Conservation (phyloP, 2,329 filamentous ascomycete genomes). For the Neoscytalidium dimidiatum region DNA sequence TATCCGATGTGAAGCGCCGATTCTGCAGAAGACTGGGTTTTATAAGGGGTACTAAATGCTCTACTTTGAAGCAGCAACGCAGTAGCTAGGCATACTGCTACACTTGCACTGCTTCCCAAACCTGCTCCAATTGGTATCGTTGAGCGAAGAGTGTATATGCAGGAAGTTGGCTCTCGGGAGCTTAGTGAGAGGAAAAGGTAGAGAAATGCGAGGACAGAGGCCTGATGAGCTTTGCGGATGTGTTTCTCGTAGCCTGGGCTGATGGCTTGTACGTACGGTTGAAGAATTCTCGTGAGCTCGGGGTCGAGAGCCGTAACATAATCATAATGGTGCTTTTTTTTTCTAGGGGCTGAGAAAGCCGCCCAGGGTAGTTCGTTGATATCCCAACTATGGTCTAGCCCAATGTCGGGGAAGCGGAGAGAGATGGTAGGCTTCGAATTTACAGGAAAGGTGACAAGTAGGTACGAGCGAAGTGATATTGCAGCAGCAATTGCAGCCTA, state of each 20-base stretch:
- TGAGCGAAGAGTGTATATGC: slow-evolving; percentile 86
- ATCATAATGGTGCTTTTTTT: slow-evolving; percentile 96
- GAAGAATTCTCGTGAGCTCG: slow-evolving; percentile 77
- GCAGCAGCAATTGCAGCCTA: slow-evolving; percentile 90
- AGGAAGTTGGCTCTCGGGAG: slow-evolving; percentile 74
- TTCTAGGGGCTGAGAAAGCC: slow-evolving; percentile 73
- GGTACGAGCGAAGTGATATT: slow-evolving; percentile 92
- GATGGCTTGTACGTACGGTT: slow-evolving; percentile 74
- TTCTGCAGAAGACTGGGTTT: slow-evolving; percentile 85
- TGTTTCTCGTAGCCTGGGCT: slow-evolving; percentile 67
- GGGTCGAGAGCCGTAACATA: slow-evolving; percentile 75
- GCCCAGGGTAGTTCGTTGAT: slow-evolving; percentile 90
- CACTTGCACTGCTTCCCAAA: slow-evolving; percentile 90
- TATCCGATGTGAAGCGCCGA: slow-evolving; percentile 88
- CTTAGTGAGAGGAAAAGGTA: slow-evolving; percentile 91
- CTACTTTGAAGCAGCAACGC: slow-evolving; percentile 89
- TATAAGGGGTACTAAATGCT: slow-evolving; percentile 84
- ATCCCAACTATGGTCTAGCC: slow-evolving; percentile 87
- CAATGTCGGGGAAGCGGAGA: slow-evolving; percentile 87
- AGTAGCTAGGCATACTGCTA: slow-evolving; percentile 83
- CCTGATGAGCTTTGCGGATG: slow-evolving; percentile 79
- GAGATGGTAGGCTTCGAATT: slow-evolving; percentile 89
- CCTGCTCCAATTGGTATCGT: slow-evolving; percentile 92
- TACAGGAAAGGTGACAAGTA: slow-evolving; percentile 93
- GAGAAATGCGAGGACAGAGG: slow-evolving; percentile 81